phyloP scores from a whole-genome alignment of 2,329 filamentous ascomycete species.

The Diaporthe citrichinensis region DNA sequence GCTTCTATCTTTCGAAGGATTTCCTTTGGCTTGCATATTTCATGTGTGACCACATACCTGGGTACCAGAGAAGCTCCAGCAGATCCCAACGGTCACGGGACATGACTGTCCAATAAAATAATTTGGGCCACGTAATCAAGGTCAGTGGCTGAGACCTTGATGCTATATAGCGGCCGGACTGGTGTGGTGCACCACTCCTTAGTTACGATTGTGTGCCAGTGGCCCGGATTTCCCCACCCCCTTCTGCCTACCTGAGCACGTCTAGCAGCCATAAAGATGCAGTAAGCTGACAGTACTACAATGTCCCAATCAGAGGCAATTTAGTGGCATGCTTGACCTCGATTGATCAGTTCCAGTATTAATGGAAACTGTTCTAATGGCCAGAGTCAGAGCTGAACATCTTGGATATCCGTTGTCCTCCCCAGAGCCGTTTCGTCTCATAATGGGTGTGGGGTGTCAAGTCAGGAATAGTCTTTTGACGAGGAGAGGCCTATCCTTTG shows the following conservation, averaged over 20 bases:
- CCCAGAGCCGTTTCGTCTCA: not conserved
- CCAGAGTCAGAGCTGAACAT: not conserved
- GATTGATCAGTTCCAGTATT: too few species aligned
- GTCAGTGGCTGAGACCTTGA: not conserved
- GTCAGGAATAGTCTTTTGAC: not conserved
- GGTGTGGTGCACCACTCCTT: too few species aligned
- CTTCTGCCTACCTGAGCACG: not conserved
- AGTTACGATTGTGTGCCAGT: too few species aligned
- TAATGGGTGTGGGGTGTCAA: not conserved
- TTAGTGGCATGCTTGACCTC: not conserved
- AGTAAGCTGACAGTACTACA: not conserved
- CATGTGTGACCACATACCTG: not conserved
- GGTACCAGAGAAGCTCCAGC: not conserved
- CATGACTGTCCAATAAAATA: not conserved
- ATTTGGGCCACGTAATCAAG: not conserved
- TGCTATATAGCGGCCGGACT: not conserved
- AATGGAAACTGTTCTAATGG: not conserved
- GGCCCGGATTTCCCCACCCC: not conserved
- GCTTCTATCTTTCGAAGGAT: too few species aligned
- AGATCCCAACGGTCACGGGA: not conserved
- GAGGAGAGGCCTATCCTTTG: not conserved
- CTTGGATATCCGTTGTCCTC: not conserved
- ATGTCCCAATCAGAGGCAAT: not conserved
- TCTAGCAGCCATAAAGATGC: not conserved
- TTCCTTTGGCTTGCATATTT: not conserved